Base-by-base conservation (phyloP, 352 stramenopile genomes). In the Pythium biforme region DNA sequence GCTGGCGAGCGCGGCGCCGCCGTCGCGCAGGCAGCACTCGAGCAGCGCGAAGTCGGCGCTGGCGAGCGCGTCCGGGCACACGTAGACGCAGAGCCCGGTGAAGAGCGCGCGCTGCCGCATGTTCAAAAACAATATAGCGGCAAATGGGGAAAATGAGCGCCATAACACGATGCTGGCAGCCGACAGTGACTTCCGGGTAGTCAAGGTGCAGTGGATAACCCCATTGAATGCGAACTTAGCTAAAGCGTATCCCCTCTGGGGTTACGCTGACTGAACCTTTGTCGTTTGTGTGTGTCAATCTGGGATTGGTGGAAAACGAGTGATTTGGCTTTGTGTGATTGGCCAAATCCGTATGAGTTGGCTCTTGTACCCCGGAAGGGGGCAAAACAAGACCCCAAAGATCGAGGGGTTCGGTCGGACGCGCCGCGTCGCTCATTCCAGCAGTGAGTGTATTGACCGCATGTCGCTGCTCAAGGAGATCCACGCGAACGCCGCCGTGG, bases 381-480 rank as follows among this genome's bases (percentile, higher is more conserved):
- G 50, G 50, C 49, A 48, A 49, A 47, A 20, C 29, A 4, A 4
- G 4, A 10, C 29, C 29, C 29, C 48, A 65, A 66, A 66, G 59
- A 66, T 66, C 60, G 60, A 61, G 19, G 26, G 15, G 33, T 41
- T 37, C 12, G 20, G 39, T 23, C 41, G 8, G 8, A 50, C 17
- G 7, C 6, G n/a, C 9, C 19, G 43, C 15, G 8, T 11, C 31
- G 31, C 31, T 11, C 31, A 37, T 37, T 37, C 10, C 31, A 2
- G 31, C 31, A 37, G 29, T 29, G 15, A 2, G n/a, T 15, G 8
- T 37, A 8, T 19, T 15, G 12, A 9, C 22, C 19, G 7, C 19
- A 97, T 97, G 89, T 92, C 89, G 72, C 73, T 96, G 68, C 75
- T 97, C 22, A 95, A 97, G 73, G 86, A 96, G 72, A 93, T 96